phyloP scores from a whole-genome alignment of 257 asterid genomes.

The Lantana camara region DNA sequence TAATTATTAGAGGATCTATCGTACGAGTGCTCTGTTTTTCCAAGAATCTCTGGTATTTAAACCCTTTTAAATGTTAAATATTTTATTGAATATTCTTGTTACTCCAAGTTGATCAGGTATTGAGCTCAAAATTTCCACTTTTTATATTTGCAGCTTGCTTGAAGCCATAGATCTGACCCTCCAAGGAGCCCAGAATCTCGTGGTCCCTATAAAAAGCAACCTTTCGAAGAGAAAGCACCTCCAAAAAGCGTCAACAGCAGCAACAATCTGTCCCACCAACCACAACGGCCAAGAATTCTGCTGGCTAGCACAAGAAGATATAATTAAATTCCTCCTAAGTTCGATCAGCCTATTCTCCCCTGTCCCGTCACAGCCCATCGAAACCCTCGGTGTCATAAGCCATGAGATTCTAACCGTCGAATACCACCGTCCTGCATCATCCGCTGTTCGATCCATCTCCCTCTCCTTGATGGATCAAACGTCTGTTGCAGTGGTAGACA shows the following conservation, averaged over 20 bases:
- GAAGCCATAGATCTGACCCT: slow-evolving; percentile 74
- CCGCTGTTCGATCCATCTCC: slow-evolving; percentile 46
- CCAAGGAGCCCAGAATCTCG: slow-evolving; percentile 68
- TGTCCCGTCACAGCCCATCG: slow-evolving; percentile 58
- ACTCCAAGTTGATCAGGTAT: neutral
- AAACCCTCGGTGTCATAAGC: slow-evolving; percentile 58
- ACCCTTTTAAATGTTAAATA: neutral
- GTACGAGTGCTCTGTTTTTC: neutral
- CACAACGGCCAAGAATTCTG: slow-evolving; percentile 81
- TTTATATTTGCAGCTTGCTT: slow-evolving; percentile 51
- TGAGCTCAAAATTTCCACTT: neutral
- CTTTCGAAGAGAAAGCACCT: slow-evolving; percentile 49
- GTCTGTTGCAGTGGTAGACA: slow-evolving; percentile 77
- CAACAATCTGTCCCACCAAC: slow-evolving; percentile 26
- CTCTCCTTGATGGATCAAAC: slow-evolving; percentile 54
- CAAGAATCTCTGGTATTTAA: neutral
- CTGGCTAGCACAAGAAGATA: slow-evolving; percentile 86
- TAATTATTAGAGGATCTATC: neutral
- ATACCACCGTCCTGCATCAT: slow-evolving; percentile 56
- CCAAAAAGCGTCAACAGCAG: slow-evolving; percentile 36
- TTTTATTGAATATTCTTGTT: neutral
- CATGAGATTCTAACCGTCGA: slow-evolving; percentile 40
- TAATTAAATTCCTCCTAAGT: slow-evolving; percentile 65
- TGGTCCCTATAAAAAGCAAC: slow-evolving; percentile 43
- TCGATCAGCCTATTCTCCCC: slow-evolving; percentile 76